A percentile compares a stretch with the other conserved stretches of the same genome.
Conservation (phyloP, 2,329 filamentous ascomycete species). For the Penicillium sp. region DNA sequence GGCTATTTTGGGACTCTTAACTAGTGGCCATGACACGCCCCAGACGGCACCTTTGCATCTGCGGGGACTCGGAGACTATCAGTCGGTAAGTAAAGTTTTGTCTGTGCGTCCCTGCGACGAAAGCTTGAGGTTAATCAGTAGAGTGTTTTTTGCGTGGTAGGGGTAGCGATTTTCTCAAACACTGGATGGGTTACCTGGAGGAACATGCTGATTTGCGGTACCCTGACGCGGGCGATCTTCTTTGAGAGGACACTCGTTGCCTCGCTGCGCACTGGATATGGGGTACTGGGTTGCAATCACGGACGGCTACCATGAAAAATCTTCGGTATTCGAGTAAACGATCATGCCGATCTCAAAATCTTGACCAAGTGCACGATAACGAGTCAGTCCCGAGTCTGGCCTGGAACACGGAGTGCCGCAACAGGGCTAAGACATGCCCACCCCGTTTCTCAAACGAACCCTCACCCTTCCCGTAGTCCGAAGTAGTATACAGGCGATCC, state of each 20-base stretch:
- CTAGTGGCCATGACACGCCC: constrained; percentile 96
- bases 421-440: background rate
- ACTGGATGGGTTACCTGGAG: constrained; percentile 91
- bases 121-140: constrained; percentile 16
- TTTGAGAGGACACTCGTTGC: constrained; percentile 26
- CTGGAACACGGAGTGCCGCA: background rate
- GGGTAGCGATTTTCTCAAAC: constrained; percentile 82
- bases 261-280: background rate
- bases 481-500: background rate
- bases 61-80: constrained; percentile 94
- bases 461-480: background rate
- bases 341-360: background rate
- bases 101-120: background rate
- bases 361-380: background rate
- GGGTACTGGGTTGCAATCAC: background rate
- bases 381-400: background rate
- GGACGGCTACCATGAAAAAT: no score
- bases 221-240: constrained; percentile 64
- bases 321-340: no score
- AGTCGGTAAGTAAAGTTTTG: constrained; percentile 73
- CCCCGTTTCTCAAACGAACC: background rate
- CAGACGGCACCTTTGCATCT: constrained; percentile 84
- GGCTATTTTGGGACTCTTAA: constrained; percentile 1
- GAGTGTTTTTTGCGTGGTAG: constrained; percentile 54
- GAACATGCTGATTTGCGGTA: constrained; percentile 90